phyloP scores from a whole-genome alignment of 2,329 filamentous ascomycete species.

The Pochonia chlamydosporia region DNA sequence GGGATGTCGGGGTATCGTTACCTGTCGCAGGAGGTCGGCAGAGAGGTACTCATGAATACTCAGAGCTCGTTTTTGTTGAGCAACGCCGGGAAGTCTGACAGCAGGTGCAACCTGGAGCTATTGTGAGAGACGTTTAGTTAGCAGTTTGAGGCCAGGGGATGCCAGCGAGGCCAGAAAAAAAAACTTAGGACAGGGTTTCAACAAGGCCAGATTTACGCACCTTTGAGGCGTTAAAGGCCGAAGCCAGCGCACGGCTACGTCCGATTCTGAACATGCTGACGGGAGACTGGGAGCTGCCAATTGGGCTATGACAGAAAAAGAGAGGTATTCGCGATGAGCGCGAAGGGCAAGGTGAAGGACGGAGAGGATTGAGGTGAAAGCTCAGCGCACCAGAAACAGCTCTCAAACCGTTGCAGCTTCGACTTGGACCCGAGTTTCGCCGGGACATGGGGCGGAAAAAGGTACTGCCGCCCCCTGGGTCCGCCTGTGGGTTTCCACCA shows the following conservation, averaged over 20 bases:
- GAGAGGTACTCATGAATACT: slow-evolving; percentile 99
- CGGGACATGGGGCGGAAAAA: slow-evolving; percentile 12
- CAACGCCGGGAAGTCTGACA: slow-evolving; percentile 56
- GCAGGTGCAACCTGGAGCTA: slow-evolving; percentile 34
- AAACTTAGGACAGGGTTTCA: slow-evolving; percentile 7
- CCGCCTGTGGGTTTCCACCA: too few relatives aligned
- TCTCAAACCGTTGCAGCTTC: slow-evolving; percentile 15
- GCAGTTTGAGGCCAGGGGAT: slow-evolving; percentile 8
- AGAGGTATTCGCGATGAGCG: slow-evolving; percentile 12
- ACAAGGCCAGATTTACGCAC: slow-evolving; percentile 40
- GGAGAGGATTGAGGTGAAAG: slow-evolving; percentile 8
- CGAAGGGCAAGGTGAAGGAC: slow-evolving; percentile 1
- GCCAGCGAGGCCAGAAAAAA: slow-evolving; percentile 12
- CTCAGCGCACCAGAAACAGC: slow-evolving; percentile 7
- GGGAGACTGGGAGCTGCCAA: slow-evolving; percentile 12
- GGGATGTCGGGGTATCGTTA: slow-evolving; percentile 28
- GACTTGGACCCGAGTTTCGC: slow-evolving; percentile 16
- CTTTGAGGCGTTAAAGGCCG: slow-evolving; percentile 72
- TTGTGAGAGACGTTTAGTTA: slow-evolving; percentile 4
- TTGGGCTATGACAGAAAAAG: slow-evolving; percentile 11
- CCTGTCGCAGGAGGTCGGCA: slow-evolving; percentile 77
- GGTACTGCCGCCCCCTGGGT: slow-evolving; percentile 7
- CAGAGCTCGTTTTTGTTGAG: slow-evolving; percentile 79
- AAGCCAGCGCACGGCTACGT: slow-evolving; percentile 73
- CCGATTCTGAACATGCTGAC: slow-evolving; percentile 80